Base-by-base conservation (phyloP, 2,329 filamentous ascomycete species). In the Fusarium dimerum region DNA sequence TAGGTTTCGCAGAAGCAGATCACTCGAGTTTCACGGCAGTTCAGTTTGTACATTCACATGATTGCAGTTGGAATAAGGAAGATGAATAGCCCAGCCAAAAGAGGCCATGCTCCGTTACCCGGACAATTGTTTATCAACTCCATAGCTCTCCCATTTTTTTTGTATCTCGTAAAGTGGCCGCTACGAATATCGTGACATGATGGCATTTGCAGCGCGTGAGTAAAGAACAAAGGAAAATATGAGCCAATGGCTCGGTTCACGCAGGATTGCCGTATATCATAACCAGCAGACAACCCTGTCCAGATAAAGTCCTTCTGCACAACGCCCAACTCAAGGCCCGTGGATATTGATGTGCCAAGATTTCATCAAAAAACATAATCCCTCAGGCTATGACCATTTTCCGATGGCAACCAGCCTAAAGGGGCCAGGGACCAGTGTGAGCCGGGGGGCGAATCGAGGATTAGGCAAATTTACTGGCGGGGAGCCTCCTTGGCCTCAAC, bases 401-500 rank as follows among this genome's bases (percentile, higher is more conserved):
- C 48, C 45, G 51, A 60, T 63, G 54, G 52, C 5, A 26, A 51
- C 52, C 59, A 58, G 56, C 45, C 49, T 26, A 26, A 57, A 64
- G 60, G 61, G 60, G 58, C 60, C 61, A 66, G 52, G 61, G 59
- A 57, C 61, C 66, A 61, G 54, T 55, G 49, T 52, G 59, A 55
- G 56, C 51, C 48, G 62, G 57, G 57, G 57, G 61, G 62, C 56
- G 56, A 50, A 56, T 52, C 42, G 52, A 49, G 54, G 51, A 47
- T 50, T 47, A 56, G 47, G 43, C 51, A 40, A 26, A 46, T 59
- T 68, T 69, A 71, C 55, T 63, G 59, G 56, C 66, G 66, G 75
- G 89, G 86, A 76, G 90, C 90, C 80, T 97, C 92, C 87, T 97
- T 97, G 78, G 87, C 89, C 73, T 97, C 92, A 74, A 97, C 88